Base-by-base conservation (phyloP, 2,329 filamentous ascomycete genomes). In the Curvularia sp. region DNA sequence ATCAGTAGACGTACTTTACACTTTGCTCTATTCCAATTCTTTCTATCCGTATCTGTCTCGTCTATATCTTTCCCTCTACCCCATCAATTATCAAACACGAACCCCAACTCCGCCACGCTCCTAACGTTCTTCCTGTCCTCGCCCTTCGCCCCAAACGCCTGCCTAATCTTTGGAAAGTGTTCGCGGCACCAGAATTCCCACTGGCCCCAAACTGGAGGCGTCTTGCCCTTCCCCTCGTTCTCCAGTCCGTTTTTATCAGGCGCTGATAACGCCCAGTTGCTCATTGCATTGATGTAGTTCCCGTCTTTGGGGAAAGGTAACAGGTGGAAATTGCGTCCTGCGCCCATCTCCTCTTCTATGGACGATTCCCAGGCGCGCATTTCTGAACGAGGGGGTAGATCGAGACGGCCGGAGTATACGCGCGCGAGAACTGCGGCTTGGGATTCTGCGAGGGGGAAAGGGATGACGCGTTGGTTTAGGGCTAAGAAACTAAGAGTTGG, bases 381-480 rank as follows among this genome's bases (percentile, higher is more conserved):
- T 50, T 87, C 86, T 0, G 79, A 72, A 1, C 73, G 74, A 0
- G 84, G 71, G 0, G 93, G 93, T 8, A 97, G 79, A 0, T 77
- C 62, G 0, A 97, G 79, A 0, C 86, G 80, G 32, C 90, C 89
- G 0, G 91, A 86, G 85, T 91, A 96, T 0, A 93, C 84, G 1
- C 91, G 86, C 2, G 93, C 87, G 45, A 96, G 82, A 0, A 91
- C 85, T 0, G 93, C 89, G 1, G 87, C 87, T 76, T 97, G 93
- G 5, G 86, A 87, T 78, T 97, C 92, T 0, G 88, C 84, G 1
- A 95, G 69, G 0, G 91, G 89, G 73, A 96, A 96, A 0, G 94
- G 94, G n/a, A 96, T 89, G n/a, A 95, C 86, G 65, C 89, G 90
- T 72, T 93, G 89, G 15, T 90, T 88, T 38, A 97, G 80, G 0